A percentile compares a stretch with the other conserved stretches of the same genome.
phyloP scores from a whole-genome alignment of 345 rosid genomes.

The Leavenworthia alabamica region DNA sequence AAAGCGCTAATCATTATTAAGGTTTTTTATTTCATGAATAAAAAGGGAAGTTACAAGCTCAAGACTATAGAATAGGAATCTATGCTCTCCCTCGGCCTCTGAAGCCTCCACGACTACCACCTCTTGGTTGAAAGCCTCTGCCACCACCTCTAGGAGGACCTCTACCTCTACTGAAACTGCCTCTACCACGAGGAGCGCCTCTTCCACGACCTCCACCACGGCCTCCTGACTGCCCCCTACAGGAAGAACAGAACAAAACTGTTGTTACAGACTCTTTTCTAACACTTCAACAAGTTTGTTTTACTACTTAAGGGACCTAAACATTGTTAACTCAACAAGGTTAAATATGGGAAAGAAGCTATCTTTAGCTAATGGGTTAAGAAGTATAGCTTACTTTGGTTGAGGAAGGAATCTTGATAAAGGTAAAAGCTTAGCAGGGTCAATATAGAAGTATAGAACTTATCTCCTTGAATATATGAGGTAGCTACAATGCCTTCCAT shows the following conservation, averaged over 20 bases:
- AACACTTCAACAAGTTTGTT: background rate
- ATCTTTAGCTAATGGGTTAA: background rate
- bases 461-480: constrained; percentile 62
- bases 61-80: background rate
- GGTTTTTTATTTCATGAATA: background rate
- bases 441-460: constrained; percentile 80
- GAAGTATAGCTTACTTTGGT: constrained; percentile 62
- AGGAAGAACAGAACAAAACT: background rate
- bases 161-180: constrained; percentile 44
- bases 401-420: constrained; percentile 82
- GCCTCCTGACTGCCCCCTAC: constrained; percentile 46
- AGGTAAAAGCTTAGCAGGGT: constrained; percentile 72
- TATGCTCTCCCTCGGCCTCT: constrained; percentile 77
- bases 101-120: constrained; percentile 58
- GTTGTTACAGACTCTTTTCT: too few relatives aligned
- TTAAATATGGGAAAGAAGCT: background rate
- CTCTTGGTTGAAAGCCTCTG: constrained; percentile 54
- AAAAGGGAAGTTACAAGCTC: background rate
- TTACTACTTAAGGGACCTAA: background rate
- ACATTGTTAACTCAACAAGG: background rate
- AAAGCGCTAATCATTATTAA: background rate
- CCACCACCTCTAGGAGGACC: constrained; percentile 59
- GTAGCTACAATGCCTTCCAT: constrained; percentile 91
- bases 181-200: constrained; percentile 29
- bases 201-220: constrained; percentile 41